Base-by-base conservation (phyloP, 768 basidiomycete genomes). In the Daedaleopsis nitida region DNA sequence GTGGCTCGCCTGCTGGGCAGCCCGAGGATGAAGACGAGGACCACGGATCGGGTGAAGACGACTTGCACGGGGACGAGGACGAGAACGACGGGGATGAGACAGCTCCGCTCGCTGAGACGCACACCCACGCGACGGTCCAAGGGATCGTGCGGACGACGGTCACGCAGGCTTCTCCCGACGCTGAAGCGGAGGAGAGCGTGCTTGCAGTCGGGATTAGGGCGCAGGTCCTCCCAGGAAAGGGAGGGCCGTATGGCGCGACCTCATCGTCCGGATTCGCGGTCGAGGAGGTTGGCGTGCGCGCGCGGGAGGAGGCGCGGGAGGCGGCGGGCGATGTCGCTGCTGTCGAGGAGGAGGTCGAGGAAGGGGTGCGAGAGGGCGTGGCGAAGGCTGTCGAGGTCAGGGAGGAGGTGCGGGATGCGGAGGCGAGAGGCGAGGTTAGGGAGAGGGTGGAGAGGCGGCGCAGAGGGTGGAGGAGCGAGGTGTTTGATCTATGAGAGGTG, bases 401-500 rank as follows among this genome's bases (percentile, higher is more conserved):
- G 32, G 57, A 52, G 57, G 50, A 58, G 16, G 50, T 58, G 38
- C 11, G 24, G 54, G 35, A 52, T 35, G 54, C 59, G 27, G 27
- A 35, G 24, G 56, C 48, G 57, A 52, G 57, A 32, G 51, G 24
- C 8, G 39, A 58, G 24, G 57, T 58, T 14, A 32, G 47, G 23
- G 56, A 63, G 52, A 21, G 58, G 12, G 21, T 54, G 10, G 63
- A 65, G 24, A 37, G 48, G 24, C 32, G 55, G 38, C 54, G 49
- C 12, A 27, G 47, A 5, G 70, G 66, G 75, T 84, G 62, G 81
- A 81, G 77, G 78, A 83, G 76, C 75, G 76, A 71, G 78, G 81
- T 68, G 76, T 83, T 77, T 79, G 81, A 77, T 79, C 77, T 77
- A 77, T 81, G 68, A 80, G 23, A 14, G 47, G 23, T 24, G 39